Percentiles rank a stretch among this genome's conserved stretches.
These are phyloP conservation scores for Chenopodium quinoa DNA, from an alignment of 148 eudicot species.

Conservation along the genomic window DNA sequence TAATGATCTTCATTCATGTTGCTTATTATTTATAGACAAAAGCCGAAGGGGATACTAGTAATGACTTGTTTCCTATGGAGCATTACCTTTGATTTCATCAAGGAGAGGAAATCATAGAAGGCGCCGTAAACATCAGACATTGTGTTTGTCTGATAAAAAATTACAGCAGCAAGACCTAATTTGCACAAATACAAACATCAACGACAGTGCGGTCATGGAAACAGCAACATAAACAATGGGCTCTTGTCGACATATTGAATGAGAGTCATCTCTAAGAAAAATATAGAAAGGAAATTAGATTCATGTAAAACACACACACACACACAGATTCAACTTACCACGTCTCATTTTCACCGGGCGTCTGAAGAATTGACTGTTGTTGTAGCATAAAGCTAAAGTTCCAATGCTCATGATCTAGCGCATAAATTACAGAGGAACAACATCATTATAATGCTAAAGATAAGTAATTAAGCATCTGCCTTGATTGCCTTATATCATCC, in stretches of 20 bases:
- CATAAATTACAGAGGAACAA: background rate
- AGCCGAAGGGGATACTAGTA: too few species aligned
- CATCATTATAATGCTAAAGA: background rate
- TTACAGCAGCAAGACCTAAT: constrained; percentile 77
- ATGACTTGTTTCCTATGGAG: background rate
- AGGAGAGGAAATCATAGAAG: constrained; percentile 67
- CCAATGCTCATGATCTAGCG: constrained; percentile 73
- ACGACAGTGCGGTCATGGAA: background rate
- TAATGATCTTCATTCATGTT: too few species aligned
- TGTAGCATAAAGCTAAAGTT: constrained; percentile 82
- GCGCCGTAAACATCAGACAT: constrained; percentile 87
- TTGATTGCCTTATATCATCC: background rate
- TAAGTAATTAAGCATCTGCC: background rate
- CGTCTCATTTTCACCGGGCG: constrained; percentile 90
- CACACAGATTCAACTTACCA: constrained; percentile 41
- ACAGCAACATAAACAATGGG: background rate
- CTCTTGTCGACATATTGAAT: background rate
- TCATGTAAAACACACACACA: background rate
- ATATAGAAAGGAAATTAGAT: background rate
- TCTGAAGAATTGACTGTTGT: constrained; percentile 80
- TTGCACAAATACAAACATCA: background rate
- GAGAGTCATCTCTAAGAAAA: too few species aligned
- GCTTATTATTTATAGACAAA: too few species aligned
- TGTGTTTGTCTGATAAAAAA: constrained; percentile 59
- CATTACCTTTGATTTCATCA: constrained; percentile 70